Base-by-base conservation (phyloP, 495 filamentous ascomycete genomes). In the Parathielavia hyrcaniae region DNA sequence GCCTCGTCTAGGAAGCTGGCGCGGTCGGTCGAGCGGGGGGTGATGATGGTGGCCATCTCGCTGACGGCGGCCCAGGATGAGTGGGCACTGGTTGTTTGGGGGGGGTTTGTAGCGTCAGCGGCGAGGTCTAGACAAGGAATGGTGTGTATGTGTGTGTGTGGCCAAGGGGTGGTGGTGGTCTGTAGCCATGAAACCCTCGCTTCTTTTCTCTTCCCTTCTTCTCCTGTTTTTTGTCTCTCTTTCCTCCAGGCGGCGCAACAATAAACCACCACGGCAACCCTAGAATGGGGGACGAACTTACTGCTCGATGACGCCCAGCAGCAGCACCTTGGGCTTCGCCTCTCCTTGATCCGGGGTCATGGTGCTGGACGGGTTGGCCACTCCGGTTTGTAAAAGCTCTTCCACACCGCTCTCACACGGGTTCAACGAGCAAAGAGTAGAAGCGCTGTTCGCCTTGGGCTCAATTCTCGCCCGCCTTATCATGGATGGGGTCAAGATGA, bases 1-100 rank as follows among this genome's bases (percentile, higher is more conserved):
- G 84, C 87, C 75, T 95, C 88, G 47, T 83, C 64, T 34, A 95
- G 69, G 69, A 97, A 96, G 17, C 86, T 58, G 14, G 50, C 30
- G 7, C 69, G 62, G 55, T 56, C 49, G 12, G 53, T 63, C 9
- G 70, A 58, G 14, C 20, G 48, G 6, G 70, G 70, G 14, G 51
- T 58, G 20, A 70, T 16, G 46, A 73, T 45, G 22, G 69, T 65
- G 49, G 70, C 70, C 36, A 68, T 52, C 14, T 61, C 34, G 19
- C n/a, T 11, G 36, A 71, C 40, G 23, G 58, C 32, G 5, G 59
- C 51, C 71, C 71, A 73, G 17, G 64, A 49, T 1, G 53, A 36
- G 35, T 69, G 65, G 16, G 71, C 71, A 39, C 71, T 73, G 58
- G 4, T 5, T 14, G 9, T 4, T n/a, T 5, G 34, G 0, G 34